Evolutionary conservation across 345 rosid species (phyloP), one percentile per base, ranked within the genome.

Genomic region (Gossypium turneri): DNA sequence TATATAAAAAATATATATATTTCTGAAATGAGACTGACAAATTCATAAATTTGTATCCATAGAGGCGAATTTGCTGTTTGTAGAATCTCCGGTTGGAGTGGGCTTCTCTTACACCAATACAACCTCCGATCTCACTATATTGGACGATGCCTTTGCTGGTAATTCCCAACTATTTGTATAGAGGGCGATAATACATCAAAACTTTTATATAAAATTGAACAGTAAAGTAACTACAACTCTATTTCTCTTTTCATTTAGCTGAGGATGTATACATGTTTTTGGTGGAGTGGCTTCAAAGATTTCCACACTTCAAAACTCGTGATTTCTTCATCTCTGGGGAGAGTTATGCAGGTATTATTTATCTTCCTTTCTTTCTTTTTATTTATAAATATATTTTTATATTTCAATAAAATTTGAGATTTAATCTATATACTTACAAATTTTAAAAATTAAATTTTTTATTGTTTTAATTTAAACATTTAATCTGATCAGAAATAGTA

Each of bases 71-170:
- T 75, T 89, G 80, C 79, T 87, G 68, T 89, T 89, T 74, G 84
- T 89, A 62, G 93, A 89, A 73, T 87, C 93, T 64, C 93, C 91
- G 0, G 84, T 85, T 62, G 91, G 91, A 75, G 91, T 89, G 47
- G 91, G 93, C 74, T 89, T 87, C 79, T 89, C 91, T 59, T 89
- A 86, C 86, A 84, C 93, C 67, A 89, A 89, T 76, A 79, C 85
- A 48, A 81, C 90, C 50, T 84, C 88, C 7, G 90, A 89, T 77
- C 81, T 87, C 7, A 76, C 77, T 43, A 82, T 64, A 15, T 45
- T 86, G 51, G 84, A 89, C 72, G 91, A 89, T 79, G 71, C 19
- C 43, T 89, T 87, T 79, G 89, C 79, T 29, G 93, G 91, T 87
- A 84, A 81, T 69, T 66, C 65, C 64, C 22, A 29, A 4, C 38